phyloP scores from a whole-genome alignment of 345 rosid genomes.

The Aurinia saxatilis region DNA sequence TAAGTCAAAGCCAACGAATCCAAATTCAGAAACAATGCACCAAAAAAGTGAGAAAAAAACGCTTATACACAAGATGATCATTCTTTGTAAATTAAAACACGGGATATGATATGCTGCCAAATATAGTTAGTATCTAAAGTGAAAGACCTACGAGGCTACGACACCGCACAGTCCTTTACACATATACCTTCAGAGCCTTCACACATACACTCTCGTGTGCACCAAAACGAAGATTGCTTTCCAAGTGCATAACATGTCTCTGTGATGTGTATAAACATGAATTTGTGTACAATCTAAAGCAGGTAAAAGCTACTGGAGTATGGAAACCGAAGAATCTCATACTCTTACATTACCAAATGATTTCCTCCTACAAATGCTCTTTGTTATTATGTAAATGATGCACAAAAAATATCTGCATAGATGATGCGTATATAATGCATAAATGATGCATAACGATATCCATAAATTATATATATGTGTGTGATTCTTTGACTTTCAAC shows the following conservation, averaged over 20 bases:
- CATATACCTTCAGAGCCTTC: neutral
- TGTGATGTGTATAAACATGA: neutral
- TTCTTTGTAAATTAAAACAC: neutral
- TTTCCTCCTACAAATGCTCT: neutral
- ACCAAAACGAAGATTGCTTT: neutral
- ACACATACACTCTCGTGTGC: neutral
- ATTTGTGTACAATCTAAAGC: neutral
- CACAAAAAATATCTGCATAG: neutral
- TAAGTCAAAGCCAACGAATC: conserved; percentile 14
- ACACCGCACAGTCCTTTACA: neutral
- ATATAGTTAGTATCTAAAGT: neutral
- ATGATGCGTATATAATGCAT: neutral
- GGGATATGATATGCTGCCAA: neutral
- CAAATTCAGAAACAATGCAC: conserved; percentile 11
- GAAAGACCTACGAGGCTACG: neutral
- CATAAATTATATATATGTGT: neutral
- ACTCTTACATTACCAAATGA: neutral
- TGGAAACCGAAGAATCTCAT: neutral
- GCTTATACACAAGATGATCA: neutral
- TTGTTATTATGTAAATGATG: neutral
- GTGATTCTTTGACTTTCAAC: neutral
- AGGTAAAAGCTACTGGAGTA: neutral
- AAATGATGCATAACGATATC: neutral
- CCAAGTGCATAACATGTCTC: neutral
- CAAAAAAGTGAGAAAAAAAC: neutral